Evolutionary conservation across 352 stramenopile species (phyloP).

Genomic region (Globisporangium splendens): DNA sequence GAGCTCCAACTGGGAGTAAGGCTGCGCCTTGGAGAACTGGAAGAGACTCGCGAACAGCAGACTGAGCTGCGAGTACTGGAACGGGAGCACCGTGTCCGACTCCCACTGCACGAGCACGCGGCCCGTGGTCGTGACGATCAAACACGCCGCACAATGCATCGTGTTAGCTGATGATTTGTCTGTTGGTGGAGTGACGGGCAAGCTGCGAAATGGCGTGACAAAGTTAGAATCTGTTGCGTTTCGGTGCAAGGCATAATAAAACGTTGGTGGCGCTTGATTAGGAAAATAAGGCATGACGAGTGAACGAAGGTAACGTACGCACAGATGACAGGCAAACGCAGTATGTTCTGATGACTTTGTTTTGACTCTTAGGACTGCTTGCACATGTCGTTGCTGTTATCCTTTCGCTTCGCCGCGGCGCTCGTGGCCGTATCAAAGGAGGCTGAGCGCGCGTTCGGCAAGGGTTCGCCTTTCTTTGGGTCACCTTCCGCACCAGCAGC

Average conservation of each 20-base stretch:
- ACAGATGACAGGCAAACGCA: too few species aligned
- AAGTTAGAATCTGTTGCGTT: too few species aligned
- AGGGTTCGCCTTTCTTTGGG: too few species aligned
- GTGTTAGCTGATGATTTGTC: not conserved
- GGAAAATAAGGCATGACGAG: too few species aligned
- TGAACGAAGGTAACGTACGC: too few species aligned
- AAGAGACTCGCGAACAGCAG: slow-evolving; percentile 57
- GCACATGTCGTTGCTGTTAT: slow-evolving; percentile 27
- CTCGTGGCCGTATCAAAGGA: slow-evolving; percentile 17
- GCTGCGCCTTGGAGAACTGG: slow-evolving; percentile 40
- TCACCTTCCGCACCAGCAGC: not conserved
- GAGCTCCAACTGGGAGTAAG: slow-evolving; percentile 34
- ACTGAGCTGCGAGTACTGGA: slow-evolving; percentile 36
- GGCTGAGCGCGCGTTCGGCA: slow-evolving; percentile 8
- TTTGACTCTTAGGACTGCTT: slow-evolving; percentile 21
- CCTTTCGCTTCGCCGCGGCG: slow-evolving; percentile 18
- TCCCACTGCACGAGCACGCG: slow-evolving; percentile 45
- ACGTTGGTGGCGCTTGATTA: too few species aligned
- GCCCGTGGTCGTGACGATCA: slow-evolving; percentile 51
- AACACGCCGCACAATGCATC: slow-evolving; percentile 25
- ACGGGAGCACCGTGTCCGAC: slow-evolving; percentile 34
- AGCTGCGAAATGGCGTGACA: too few species aligned
- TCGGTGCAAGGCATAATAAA: too few species aligned
- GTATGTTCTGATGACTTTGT: not conserved
- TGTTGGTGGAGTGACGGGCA: not conserved